Percentiles rank a stretch among this genome's conserved stretches.
Evolutionary conservation across 495 filamentous ascomycete species (phyloP).

Genomic region (Penicillium cataractarum): DNA sequence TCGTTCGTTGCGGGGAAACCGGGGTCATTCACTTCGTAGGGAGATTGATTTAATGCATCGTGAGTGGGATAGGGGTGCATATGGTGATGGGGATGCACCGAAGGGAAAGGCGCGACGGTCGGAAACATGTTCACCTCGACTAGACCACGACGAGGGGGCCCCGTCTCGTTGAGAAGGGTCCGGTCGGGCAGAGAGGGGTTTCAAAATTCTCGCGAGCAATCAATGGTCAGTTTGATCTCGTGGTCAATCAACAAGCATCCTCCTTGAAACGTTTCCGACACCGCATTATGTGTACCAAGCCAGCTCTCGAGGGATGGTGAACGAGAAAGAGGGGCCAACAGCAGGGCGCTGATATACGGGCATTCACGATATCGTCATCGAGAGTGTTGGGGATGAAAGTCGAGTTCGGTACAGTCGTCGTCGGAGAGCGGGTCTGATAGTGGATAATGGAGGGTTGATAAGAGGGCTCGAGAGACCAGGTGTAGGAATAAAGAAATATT

Average conservation of each 20-base stretch:
- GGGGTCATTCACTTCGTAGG: slow-evolving; percentile 38
- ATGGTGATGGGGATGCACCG: slow-evolving; percentile 52
- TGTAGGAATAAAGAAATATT: slow-evolving; percentile 21
- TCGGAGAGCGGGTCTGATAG: slow-evolving; percentile 3
- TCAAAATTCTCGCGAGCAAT: slow-evolving; percentile 15
- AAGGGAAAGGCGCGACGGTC: slow-evolving; percentile 48
- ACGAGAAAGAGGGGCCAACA: not conserved
- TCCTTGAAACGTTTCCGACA: slow-evolving; percentile 55
- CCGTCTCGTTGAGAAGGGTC: slow-evolving; percentile 13
- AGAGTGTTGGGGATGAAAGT: not conserved
- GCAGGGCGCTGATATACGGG: not conserved
- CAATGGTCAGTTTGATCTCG: slow-evolving; percentile 30
- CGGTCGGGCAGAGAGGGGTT: slow-evolving; percentile 15
- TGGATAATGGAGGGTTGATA: not conserved
- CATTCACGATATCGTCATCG: slow-evolving; percentile 28
- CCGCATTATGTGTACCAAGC: slow-evolving; percentile 49
- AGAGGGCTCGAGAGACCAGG: slow-evolving; percentile 14
- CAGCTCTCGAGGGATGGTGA: slow-evolving; percentile 19
- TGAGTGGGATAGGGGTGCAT: slow-evolving; percentile 38
- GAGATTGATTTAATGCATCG: slow-evolving; percentile 31
- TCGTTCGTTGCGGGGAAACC: slow-evolving; percentile 35
- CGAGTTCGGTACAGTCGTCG: not conserved
- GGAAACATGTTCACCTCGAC: slow-evolving; percentile 46
- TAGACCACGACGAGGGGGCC: slow-evolving; percentile 23
- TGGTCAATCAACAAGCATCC: slow-evolving; percentile 48